A percentile compares a stretch with the other conserved stretches of the same genome.
Evolutionary conservation across 2,329 filamentous ascomycete genomes (phyloP).

Genomic region (Penicillium sp.): DNA sequence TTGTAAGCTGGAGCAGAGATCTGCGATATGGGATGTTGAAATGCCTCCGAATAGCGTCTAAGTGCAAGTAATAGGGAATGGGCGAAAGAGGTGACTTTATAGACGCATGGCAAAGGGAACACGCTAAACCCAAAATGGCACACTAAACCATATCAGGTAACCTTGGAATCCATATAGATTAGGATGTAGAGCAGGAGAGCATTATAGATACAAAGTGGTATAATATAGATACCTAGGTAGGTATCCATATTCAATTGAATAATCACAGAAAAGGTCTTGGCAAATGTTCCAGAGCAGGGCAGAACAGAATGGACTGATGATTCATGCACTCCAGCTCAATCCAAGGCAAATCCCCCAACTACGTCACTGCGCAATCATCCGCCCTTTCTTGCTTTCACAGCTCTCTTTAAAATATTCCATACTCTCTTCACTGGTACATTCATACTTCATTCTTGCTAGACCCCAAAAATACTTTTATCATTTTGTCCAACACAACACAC

Average conservation of each 20-base stretch:
- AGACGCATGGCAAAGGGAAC: no score
- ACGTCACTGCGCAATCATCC: conserved; percentile 36
- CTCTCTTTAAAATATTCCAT: conserved; percentile 3
- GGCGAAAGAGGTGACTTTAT: no score
- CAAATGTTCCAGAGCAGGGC: background rate
- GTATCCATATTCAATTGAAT: background rate
- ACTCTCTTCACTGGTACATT: conserved; percentile 1
- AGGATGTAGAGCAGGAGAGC: background rate
- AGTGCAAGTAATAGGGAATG: no score
- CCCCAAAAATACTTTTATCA: background rate
- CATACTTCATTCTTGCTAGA: background rate
- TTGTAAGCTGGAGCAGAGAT: no score
- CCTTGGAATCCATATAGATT: background rate
- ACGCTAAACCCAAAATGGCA: background rate
- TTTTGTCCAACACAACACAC: conserved; percentile 23
- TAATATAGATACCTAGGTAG: background rate
- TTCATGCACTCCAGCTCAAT: conserved; percentile 17
- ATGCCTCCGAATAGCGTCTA: no score
- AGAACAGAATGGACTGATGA: conserved; percentile 17
- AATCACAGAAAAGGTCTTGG: background rate
- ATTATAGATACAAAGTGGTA: background rate
- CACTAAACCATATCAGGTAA: background rate
- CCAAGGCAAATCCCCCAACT: conserved; percentile 23
- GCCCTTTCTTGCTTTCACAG: conserved; percentile 8
- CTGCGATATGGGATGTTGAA: no score